A percentile compares a stretch with the other conserved stretches of the same genome.
phyloP scores from a whole-genome alignment of 1,139 yeast genomes.

The Suhomyces yuchorum region DNA sequence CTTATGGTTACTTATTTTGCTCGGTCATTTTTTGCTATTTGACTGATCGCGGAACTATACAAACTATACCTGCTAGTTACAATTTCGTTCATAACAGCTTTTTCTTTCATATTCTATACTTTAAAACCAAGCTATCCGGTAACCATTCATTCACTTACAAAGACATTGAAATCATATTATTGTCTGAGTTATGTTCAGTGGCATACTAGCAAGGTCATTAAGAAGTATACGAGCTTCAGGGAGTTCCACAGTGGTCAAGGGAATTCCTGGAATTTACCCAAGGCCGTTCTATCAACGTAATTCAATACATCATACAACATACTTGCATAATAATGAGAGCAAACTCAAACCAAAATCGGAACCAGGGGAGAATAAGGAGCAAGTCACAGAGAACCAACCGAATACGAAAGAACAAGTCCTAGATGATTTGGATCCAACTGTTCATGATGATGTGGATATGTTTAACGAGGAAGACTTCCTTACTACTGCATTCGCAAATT shows the following conservation, averaged over 20 bases:
- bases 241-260: background rate
- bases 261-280: background rate
- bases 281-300: background rate
- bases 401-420: background rate
- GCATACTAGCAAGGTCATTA: background rate
- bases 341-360: background rate
- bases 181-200: background rate
- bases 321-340: background rate
- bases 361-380: background rate
- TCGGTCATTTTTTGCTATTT: constrained; percentile 9
- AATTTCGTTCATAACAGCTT: background rate
- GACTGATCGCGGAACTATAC: constrained; percentile 1
- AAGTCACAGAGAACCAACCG: background rate
- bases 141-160: background rate
- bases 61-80: background rate
- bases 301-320: background rate
- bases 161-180: background rate
- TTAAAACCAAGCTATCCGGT: background rate
- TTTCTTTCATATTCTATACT: background rate
- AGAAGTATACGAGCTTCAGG: background rate
- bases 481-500: constrained; percentile 34
- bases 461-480: constrained; percentile 14
- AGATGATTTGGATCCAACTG: background rate
- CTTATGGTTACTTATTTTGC: constrained; percentile 11
- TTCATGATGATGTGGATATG: constrained; percentile 1